A percentile compares a stretch with the other conserved stretches of the same genome.
phyloP scores from a whole-genome alignment of 164 flowering plant species.

The Kalanchoe fedtschenkoi region DNA sequence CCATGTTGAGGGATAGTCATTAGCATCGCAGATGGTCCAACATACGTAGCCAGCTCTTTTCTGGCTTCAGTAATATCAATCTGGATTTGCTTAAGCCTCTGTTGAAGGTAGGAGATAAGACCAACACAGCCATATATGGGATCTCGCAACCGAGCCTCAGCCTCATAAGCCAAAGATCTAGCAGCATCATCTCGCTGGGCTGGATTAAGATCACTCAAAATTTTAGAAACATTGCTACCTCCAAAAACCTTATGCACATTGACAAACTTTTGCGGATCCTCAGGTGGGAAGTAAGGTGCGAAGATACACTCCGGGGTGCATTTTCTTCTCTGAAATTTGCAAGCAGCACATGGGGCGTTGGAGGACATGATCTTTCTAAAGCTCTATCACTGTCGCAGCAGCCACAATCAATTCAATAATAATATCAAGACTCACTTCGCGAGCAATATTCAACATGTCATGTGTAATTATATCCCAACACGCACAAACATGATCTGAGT shows the following conservation, averaged over 20 bases:
- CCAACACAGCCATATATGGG: constrained; percentile 1
- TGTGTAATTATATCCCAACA: too few relatives aligned
- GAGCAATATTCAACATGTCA: too few relatives aligned
- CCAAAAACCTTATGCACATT: constrained; percentile 6
- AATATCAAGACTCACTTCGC: too few relatives aligned
- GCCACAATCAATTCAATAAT: not conserved
- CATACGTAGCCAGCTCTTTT: not conserved
- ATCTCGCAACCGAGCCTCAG: not conserved
- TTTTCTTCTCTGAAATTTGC: constrained; percentile 3
- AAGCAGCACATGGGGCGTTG: constrained; percentile 3
- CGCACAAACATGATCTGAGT: too few relatives aligned
- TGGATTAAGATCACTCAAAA: not conserved
- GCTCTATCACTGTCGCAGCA: not conserved
- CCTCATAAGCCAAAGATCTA: constrained; percentile 3
- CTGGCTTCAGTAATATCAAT: not conserved
- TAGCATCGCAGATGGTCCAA: not conserved
- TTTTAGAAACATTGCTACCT: constrained; percentile 6
- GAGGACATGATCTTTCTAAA: not conserved
- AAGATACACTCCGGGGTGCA: constrained; percentile 7
- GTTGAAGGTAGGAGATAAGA: not conserved
- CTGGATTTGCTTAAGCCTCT: constrained; percentile 1
- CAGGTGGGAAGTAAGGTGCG: constrained; percentile 3
- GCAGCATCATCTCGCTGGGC: constrained; percentile 1
- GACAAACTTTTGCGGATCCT: constrained; percentile 4
- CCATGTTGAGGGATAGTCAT: not conserved